Evolutionary conservation across 1,139 yeast species (phyloP), one percentile per base, ranked within the genome.

Genomic region (Candida labiduridarum): DNA sequence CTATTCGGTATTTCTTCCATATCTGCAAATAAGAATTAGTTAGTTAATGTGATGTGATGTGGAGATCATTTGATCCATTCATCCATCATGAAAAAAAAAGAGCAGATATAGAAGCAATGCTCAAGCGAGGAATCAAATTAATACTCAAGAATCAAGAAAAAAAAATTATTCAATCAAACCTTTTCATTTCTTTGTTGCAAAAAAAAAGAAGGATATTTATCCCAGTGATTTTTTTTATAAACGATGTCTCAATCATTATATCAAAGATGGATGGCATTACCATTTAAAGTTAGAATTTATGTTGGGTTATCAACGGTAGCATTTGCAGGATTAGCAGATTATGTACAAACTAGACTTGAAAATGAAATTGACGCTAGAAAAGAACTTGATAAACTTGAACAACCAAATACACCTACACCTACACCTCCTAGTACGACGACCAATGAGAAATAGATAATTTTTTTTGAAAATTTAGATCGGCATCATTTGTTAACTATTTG

Each of bases 241-340:
- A 38, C n/a, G 5, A 73, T 74, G 79, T 4, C 9, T 25, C 8
- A 8, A 9, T 61, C 72, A 49, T 66, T 75, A 49, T 71, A 68
- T 59, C 68, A 70, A 45, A 72, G 66, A 58, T 83, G 85, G 79
- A 76, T 67, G 59, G 70, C 72, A 30, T 69, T 83, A 44, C 86
- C 87, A 1, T 67, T 68, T 33, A 75, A 71, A 55, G 82, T 78
- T 8, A 68, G 85, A 40, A 69, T 80, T 52, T 83, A 80, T 63
- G 69, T 83, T 36, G 85, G 83, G 3, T 71, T 72, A 1, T 79
- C 86, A 14, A 82, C 85, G 1, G 71, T 82, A 59, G 69, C 68
- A 1, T 71, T 79, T 51, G 87, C 87, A 0, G 67, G 76, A 47
- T 61, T 70, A 2, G 85, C 84, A 2, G 84, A 82, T 56, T 75